Base-by-base conservation (phyloP, 139 green algal genomes). In the Tetratostichococcus sp. region DNA sequence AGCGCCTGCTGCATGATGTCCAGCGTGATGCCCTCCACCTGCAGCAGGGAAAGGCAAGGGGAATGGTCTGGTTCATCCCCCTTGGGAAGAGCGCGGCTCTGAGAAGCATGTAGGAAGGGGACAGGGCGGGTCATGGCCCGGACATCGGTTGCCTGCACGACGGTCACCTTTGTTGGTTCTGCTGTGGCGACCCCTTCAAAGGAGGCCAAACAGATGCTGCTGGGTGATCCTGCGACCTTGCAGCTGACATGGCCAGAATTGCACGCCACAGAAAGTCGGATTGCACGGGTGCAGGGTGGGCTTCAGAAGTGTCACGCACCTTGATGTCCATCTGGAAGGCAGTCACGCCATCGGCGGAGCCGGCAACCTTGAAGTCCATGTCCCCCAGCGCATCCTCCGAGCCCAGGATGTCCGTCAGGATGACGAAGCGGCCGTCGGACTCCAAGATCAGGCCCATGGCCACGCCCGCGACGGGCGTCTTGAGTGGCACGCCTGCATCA, bases 291-390 rank as follows among this genome's bases (percentile, higher is more conserved):
- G n/a, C n/a, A n/a, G n/a, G n/a, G n/a, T n/a, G n/a, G n/a, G n/a
- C n/a, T n/a, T n/a, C n/a, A n/a, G n/a, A n/a, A n/a, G n/a, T n/a
- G n/a, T 50, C 8, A 50, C 8, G 68, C 70, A 96, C 92, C 86
- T 98, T 98, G 81, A 98, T 96, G 81, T 98, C 95, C 88, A 98
- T 95, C 76, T 99, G 96, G 86, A 99, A 97, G 11, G 95, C 95
- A 23, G 91, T 97, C 70, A 99, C 87, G 39, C 75, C 76, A 14
- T 90, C 74, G 4, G 75, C 83, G 70, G 86, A 78, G 25, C 87
- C 85, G 22, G 87, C 88, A 19, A 98, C 93, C 83, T 99, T 99
- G 86, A 99, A 99, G 80, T 99, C 96, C 96, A 99, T 99, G 85
- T 99, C 94, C 0, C 96, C 96, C 70, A 99, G 84, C 0, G 91